Evolutionary conservation across 768 basidiomycete genomes (phyloP).

Genomic region (Phaeotremella skinneri): DNA sequence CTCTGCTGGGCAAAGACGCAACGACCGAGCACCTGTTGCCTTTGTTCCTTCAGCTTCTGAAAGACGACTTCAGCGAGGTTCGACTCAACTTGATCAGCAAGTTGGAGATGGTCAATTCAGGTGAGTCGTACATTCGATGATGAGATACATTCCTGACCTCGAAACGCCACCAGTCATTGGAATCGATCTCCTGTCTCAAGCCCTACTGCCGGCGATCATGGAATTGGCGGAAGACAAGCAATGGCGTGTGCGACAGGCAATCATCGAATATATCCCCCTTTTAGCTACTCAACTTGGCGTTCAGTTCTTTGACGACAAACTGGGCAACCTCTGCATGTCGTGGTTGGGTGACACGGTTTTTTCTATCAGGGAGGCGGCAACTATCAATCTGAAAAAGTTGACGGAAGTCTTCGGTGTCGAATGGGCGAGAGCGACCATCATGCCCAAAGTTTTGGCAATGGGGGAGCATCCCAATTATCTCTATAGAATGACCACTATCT

Average conservation of each 20-base stretch:
- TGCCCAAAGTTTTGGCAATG: constrained; percentile 97
- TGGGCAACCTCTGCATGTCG: constrained; percentile 95
- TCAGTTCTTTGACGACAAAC: constrained; percentile 94
- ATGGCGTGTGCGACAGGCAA: constrained; percentile 98
- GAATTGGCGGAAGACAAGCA: constrained; percentile 99
- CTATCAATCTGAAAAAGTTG: constrained; percentile 90
- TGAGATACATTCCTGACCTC: not conserved
- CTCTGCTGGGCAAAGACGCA: constrained; percentile 84
- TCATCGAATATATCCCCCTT: constrained; percentile 98
- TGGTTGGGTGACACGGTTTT: constrained; percentile 98
- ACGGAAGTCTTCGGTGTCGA: constrained; percentile 98
- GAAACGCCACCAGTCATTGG: constrained; percentile 72
- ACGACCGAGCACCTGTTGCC: constrained; percentile 97
- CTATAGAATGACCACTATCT: constrained; percentile 97
- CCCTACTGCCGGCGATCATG: constrained; percentile 93
- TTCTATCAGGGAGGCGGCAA: constrained; percentile 98
- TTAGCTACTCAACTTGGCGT: constrained; percentile 97
- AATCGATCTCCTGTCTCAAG: constrained; percentile 88
- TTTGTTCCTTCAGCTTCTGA: constrained; percentile 89
- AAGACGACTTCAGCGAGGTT: constrained; percentile 98
- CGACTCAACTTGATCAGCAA: constrained; percentile 97
- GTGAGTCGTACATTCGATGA: constrained; percentile 55
- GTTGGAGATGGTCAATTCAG: constrained; percentile 88
- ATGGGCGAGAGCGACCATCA: constrained; percentile 89
- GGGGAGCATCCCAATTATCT: constrained; percentile 94